Percentiles rank a stretch among this genome's conserved stretches.
phyloP scores from a whole-genome alignment of 192 early-diverging fungal genomes.

The Gonapodya prolifera region DNA sequence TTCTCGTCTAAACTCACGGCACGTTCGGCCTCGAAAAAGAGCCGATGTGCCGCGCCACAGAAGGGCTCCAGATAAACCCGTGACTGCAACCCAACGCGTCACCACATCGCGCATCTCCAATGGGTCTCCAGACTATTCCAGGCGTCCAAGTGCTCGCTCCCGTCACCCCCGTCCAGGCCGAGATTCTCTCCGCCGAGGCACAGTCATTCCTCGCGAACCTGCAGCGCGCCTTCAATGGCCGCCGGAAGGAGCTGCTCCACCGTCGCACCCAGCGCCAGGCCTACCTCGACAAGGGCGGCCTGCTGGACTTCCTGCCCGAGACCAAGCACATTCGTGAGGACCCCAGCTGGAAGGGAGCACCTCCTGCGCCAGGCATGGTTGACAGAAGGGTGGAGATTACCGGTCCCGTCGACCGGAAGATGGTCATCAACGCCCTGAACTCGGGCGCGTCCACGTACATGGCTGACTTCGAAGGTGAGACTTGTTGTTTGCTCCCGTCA shows the following conservation, averaged over 20 bases:
- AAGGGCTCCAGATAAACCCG: no score
- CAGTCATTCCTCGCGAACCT: conserved; percentile 78
- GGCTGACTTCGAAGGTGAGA: conserved; percentile 81
- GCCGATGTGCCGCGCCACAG: no score
- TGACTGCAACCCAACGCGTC: no score
- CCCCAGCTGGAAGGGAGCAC: conserved; percentile 75
- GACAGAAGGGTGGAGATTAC: conserved; percentile 97
- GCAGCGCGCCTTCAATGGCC: conserved; percentile 75
- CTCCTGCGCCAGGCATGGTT: conserved; percentile 75
- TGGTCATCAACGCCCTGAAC: conserved; percentile 99
- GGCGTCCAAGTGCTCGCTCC: conserved; percentile 61
- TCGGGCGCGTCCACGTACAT: conserved; percentile 88
- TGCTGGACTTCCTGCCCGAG: conserved; percentile 86
- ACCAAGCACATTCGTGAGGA: conserved; percentile 84
- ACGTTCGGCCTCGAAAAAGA: no score
- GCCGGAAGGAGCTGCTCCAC: conserved; percentile 76
- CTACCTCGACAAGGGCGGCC: conserved; percentile 45
- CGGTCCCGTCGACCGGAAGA: conserved; percentile 95
- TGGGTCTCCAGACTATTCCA: conserved; percentile 23
- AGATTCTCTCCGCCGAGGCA: conserved; percentile 73
- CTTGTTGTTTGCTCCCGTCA: not conserved
- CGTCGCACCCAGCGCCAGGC: conserved; percentile 65
- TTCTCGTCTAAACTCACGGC: no score
- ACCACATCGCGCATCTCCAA: no score
- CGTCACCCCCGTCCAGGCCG: conserved; percentile 43